These are phyloP conservation scores for Favolaschia claudopus DNA, from an alignment of 768 basidiomycete species.

Conservation along the genomic window DNA sequence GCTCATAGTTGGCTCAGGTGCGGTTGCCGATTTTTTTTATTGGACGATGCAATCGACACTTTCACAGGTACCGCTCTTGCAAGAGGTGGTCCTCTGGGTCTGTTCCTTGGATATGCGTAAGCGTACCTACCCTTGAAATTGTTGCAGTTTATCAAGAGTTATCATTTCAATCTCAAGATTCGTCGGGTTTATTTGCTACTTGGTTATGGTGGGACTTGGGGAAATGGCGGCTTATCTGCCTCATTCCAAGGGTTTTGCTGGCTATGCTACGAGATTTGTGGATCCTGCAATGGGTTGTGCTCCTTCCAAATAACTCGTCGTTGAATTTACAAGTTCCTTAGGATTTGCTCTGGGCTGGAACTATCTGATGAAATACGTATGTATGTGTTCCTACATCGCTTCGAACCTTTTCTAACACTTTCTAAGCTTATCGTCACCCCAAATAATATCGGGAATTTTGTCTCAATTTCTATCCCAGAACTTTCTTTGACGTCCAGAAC, in stretches of 20 bases:
- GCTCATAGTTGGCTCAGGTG: constrained; percentile 65
- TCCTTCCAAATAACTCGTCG: constrained; percentile 11
- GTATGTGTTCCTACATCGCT: constrained; percentile 22
- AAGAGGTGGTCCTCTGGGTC: constrained; percentile 60
- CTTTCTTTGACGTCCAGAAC: no score
- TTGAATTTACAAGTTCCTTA: neutral
- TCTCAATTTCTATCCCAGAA: no score
- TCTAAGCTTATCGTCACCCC: constrained; percentile 67
- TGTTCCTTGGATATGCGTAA: constrained; percentile 44
- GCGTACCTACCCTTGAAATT: neutral
- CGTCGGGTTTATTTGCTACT: constrained; percentile 63
- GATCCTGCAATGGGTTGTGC: constrained; percentile 70
- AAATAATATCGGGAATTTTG: constrained; percentile 72
- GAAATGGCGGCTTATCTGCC: constrained; percentile 62
- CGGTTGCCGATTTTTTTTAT: no score
- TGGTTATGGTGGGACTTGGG: constrained; percentile 64
- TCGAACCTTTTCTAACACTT: constrained; percentile 9
- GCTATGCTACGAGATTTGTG: constrained; percentile 69
- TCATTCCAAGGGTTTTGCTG: constrained; percentile 67
- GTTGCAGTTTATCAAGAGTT: neutral
- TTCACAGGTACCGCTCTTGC: constrained; percentile 65
- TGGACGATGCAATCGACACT: no score
- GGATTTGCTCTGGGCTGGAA: constrained; percentile 72
- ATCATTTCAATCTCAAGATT: constrained; percentile 49
- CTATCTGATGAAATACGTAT: constrained; percentile 64